Percentiles rank a stretch among this genome's conserved stretches.
phyloP scores from a whole-genome alignment of 2,329 filamentous ascomycete genomes.

The Dendryphion nanum region DNA sequence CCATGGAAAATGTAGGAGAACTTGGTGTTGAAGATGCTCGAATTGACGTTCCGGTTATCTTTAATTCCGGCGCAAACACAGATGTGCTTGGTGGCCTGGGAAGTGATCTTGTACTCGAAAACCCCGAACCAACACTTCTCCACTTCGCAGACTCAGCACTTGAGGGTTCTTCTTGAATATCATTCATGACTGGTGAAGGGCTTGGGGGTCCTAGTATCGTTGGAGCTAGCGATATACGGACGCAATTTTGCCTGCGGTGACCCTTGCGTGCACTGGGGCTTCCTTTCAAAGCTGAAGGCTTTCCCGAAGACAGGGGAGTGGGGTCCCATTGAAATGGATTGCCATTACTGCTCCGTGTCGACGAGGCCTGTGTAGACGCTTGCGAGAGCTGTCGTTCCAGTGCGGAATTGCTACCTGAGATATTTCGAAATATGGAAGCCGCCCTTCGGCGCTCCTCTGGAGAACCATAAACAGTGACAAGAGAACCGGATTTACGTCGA shows the following conservation, averaged over 20 bases:
- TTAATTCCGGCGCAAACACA: slow-evolving; percentile 36
- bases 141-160: slow-evolving; percentile 10
- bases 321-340: slow-evolving; percentile 49
- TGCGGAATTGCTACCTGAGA: slow-evolving; percentile 29
- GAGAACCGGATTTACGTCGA: slow-evolving; percentile 28
- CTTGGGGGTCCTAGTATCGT: slow-evolving; percentile 41
- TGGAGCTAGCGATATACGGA: slow-evolving; percentile 45
- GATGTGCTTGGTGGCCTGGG: slow-evolving; percentile 27
- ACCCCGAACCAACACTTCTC: slow-evolving; percentile 9
- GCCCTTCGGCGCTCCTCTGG: slow-evolving; percentile 35
- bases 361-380: slow-evolving; percentile 38
- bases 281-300: slow-evolving; percentile 45
- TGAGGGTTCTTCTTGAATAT: slow-evolving; percentile 40
- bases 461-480: slow-evolving; percentile 42
- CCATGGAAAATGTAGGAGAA: slow-evolving; percentile 41
- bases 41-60: slow-evolving; percentile 31
- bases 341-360: slow-evolving; percentile 43
- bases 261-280: slow-evolving; percentile 46
- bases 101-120: slow-evolving; percentile 17
- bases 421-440: slow-evolving; percentile 25
- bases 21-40: slow-evolving; percentile 41
- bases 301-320: slow-evolving; percentile 32
- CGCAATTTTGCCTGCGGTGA: slow-evolving; percentile 45
- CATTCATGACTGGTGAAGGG: slow-evolving; percentile 32
- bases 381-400: slow-evolving; percentile 41